phyloP scores from a whole-genome alignment of 306 rosid genomes.

The Pyrus betulifolia region DNA sequence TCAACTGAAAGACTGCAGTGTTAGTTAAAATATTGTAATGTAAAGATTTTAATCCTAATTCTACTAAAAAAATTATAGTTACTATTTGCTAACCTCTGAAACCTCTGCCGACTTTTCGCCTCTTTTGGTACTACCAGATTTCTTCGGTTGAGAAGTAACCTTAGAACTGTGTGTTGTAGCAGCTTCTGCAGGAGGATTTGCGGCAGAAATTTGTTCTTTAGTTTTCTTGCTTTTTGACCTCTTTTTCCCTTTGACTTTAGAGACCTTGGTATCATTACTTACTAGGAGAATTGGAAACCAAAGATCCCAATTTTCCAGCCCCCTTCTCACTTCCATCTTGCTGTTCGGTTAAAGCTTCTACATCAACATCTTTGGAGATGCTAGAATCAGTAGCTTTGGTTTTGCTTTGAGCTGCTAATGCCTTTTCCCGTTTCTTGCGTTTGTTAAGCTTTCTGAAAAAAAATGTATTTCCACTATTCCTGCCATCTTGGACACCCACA shows the following conservation, averaged over 20 bases:
- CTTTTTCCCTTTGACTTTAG: constrained; percentile 31
- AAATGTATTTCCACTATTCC: constrained; percentile 2
- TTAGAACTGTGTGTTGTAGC: constrained; percentile 20
- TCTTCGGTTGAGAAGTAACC: constrained; percentile 34
- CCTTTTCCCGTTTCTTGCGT: constrained; percentile 30
- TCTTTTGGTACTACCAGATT: constrained; percentile 7
- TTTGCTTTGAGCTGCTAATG: constrained; percentile 22
- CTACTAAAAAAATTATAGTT: background rate
- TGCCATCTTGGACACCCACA: constrained; percentile 7
- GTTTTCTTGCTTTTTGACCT: constrained; percentile 44
- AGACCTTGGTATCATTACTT: constrained; percentile 14
- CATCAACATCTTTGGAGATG: constrained; percentile 17
- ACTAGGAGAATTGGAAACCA: constrained; percentile 3
- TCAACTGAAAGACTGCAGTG: constrained; percentile 46
- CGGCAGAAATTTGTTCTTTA: constrained; percentile 19
- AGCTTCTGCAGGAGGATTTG: constrained; percentile 17
- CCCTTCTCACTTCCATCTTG: constrained; percentile 22
- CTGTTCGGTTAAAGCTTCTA: constrained; percentile 14
- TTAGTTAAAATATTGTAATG: constrained; percentile 31
- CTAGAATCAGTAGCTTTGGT: constrained; percentile 14
- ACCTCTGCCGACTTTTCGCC: constrained; percentile 10
- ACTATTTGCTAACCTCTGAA: constrained; percentile 38
- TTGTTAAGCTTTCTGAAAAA: constrained; percentile 4
- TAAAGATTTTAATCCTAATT: background rate
- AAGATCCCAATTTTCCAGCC: background rate